Conservation (phyloP, 2,329 filamentous ascomycete genomes). For the Alternaria conjuncta region DNA sequence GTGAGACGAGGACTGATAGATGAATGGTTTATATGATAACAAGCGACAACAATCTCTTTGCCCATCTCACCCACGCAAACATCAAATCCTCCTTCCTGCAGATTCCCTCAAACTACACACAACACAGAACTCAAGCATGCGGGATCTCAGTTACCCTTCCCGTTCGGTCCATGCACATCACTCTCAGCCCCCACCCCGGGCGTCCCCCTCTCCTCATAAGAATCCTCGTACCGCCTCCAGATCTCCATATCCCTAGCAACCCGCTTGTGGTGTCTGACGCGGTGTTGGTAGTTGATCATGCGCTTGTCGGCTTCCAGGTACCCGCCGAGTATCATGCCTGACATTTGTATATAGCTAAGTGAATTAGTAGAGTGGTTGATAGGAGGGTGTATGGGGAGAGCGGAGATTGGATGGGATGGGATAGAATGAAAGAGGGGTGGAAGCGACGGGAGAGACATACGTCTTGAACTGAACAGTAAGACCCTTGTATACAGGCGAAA, state of each 20-base stretch:
- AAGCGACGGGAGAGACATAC: constrained; percentile 20
- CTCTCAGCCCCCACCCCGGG: constrained; percentile 47
- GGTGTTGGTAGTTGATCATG: constrained; percentile 70
- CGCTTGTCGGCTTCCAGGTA: constrained; percentile 77
- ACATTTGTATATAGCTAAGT: constrained; percentile 80
- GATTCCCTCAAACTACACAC: too few species aligned
- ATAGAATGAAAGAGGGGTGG: neutral
- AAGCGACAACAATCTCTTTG: too few species aligned
- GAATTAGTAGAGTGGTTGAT: neutral
- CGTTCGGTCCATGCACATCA: constrained; percentile 25
- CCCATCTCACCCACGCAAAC: neutral
- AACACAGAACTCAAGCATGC: too few species aligned
- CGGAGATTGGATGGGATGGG: neutral
- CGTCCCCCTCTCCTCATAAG: constrained; percentile 56
- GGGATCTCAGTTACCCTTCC: too few species aligned
- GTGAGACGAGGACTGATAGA: neutral
- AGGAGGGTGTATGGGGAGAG: neutral
- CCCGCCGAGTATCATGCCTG: constrained; percentile 79
- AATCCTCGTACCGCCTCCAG: constrained; percentile 71
- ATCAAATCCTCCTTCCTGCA: neutral
- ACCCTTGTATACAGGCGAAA: constrained; percentile 75
- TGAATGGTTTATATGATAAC: neutral
- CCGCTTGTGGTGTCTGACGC: constrained; percentile 69
- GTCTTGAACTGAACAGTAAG: constrained; percentile 47
- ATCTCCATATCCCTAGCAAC: constrained; percentile 69